Conservation (phyloP, 1,139 yeast genomes). For the Nematodospora anomalae region DNA sequence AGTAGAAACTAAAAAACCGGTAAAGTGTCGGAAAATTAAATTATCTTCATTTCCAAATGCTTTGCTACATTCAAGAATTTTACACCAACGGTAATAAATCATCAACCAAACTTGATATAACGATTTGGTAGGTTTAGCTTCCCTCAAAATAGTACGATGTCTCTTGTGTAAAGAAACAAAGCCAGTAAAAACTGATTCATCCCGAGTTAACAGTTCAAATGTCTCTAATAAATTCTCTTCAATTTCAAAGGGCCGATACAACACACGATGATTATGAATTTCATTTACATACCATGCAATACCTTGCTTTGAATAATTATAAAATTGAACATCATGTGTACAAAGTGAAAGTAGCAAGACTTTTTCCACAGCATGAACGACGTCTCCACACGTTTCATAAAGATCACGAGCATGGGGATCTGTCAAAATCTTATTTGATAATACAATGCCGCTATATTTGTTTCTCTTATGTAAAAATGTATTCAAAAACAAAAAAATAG, state of each 20-base stretch:
- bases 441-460: constrained; percentile 21
- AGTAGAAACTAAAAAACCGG: constrained; percentile 61
- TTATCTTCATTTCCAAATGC: constrained; percentile 29
- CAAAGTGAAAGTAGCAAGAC: constrained; percentile 51
- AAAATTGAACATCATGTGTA: constrained; percentile 58
- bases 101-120: constrained; percentile 62
- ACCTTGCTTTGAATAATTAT: constrained; percentile 50
- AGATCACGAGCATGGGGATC: constrained; percentile 15
- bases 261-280: constrained; percentile 13
- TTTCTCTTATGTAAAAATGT: constrained; percentile 28
- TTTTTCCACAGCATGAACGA: constrained; percentile 40
- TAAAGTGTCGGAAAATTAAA: constrained; percentile 55
- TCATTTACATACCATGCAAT: constrained; percentile 50
- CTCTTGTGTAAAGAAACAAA: constrained; percentile 75
- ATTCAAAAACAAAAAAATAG: constrained; percentile 39
- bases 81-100: constrained; percentile 57
- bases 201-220: constrained; percentile 51
- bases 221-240: constrained; percentile 41
- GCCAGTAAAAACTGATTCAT: constrained; percentile 66
- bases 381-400: constrained; percentile 20
- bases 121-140: constrained; percentile 61
- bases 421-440: constrained; percentile 23
- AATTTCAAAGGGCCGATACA: constrained; percentile 11
- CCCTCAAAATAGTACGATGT: constrained; percentile 53
- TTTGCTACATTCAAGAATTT: constrained; percentile 25